phyloP scores from a whole-genome alignment of 192 early-diverging fungal genomes.

The Coemansia sp. region DNA sequence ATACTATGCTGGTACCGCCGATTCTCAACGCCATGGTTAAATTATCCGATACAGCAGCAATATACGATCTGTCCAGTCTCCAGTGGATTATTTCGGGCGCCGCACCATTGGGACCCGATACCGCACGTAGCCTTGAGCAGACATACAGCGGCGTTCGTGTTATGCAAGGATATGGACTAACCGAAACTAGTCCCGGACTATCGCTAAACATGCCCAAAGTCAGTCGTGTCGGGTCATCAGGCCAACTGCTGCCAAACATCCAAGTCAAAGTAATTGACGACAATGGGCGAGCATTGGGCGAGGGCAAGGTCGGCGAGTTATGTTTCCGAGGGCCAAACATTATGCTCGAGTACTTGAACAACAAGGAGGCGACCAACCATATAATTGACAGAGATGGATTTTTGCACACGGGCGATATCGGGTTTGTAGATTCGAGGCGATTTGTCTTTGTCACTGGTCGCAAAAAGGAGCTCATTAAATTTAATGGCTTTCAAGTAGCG shows the following conservation, averaged over 20 bases:
- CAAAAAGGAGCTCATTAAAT: constrained; percentile 92
- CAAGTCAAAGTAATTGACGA: constrained; percentile 78
- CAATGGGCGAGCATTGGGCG: constrained; percentile 63
- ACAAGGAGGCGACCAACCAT: constrained; percentile 69
- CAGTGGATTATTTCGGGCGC: constrained; percentile 73
- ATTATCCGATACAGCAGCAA: constrained; percentile 64
- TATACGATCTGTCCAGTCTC: constrained; percentile 71
- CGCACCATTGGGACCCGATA: constrained; percentile 72
- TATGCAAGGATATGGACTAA: constrained; percentile 71
- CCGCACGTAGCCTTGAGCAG: constrained; percentile 57
- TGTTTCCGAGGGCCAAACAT: constrained; percentile 86
- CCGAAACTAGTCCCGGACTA: constrained; percentile 54
- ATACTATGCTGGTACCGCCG: constrained; percentile 70
- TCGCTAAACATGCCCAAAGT: constrained; percentile 41
- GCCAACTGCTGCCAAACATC: constrained; percentile 73
- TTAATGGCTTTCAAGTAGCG: constrained; percentile 77
- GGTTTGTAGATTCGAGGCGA: constrained; percentile 64
- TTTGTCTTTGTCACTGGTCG: constrained; percentile 74
- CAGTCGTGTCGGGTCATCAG: constrained; percentile 61
- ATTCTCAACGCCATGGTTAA: constrained; percentile 74
- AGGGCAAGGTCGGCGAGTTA: constrained; percentile 82
- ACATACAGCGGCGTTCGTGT: constrained; percentile 47
- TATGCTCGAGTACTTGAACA: constrained; percentile 85
- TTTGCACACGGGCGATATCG: constrained; percentile 87
- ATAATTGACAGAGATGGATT: constrained; percentile 75